phyloP scores from a whole-genome alignment of 345 rosid genomes.

The Punica granatum region DNA sequence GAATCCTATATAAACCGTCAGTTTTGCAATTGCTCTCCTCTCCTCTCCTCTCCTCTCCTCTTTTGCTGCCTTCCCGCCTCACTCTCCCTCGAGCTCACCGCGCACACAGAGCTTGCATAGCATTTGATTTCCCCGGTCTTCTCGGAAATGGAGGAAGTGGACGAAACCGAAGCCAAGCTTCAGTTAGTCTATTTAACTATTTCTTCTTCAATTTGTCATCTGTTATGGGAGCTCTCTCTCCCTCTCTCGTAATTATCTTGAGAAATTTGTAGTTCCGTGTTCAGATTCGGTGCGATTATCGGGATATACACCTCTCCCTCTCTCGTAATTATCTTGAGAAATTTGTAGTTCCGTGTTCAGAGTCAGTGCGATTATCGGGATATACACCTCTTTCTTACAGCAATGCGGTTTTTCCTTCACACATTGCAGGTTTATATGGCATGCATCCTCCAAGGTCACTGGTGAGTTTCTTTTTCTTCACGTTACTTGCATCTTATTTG shows the following conservation, averaged over 20 bases:
- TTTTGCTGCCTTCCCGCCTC: no score
- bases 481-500: background rate
- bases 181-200: conserved; percentile 50
- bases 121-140: no score
- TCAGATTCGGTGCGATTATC: no score
- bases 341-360: no score
- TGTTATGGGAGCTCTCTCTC: background rate
- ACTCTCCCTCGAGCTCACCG: no score
- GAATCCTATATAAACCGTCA: background rate
- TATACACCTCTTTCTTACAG: background rate
- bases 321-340: background rate
- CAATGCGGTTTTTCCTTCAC: background rate
- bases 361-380: background rate
- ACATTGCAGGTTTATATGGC: conserved; percentile 84
- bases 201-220: no score
- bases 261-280: no score
- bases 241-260: no score
- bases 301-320: background rate
- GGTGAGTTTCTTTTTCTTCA: conserved; percentile 40
- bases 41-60: no score
- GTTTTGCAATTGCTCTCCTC: background rate
- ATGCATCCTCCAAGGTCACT: conserved; percentile 64
- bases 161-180: conserved; percentile 52
- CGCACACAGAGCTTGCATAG: no score
- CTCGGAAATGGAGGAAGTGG: conserved; percentile 43